Evolutionary conservation across 1,284 basidiomycete genomes (phyloP).

Genomic region (Phellopilus nigrolimitatus): DNA sequence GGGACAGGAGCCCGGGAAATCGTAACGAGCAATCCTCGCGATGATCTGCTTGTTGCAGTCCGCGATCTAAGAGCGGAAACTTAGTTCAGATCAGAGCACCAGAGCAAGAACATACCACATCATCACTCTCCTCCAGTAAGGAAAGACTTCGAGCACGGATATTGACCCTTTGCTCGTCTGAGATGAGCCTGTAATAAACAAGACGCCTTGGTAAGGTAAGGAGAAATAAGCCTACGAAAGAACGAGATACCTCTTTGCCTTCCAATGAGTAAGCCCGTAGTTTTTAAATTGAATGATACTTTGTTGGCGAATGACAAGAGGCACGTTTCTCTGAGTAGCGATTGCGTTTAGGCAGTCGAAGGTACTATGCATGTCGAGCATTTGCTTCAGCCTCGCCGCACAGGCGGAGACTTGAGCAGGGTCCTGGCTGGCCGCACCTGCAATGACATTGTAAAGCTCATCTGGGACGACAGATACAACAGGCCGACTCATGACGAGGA

Average conservation of each 20-base stretch:
- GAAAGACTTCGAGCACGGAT: slow-evolving; percentile 58
- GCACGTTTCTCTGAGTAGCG: slow-evolving; percentile 51
- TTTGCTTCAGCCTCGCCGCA: slow-evolving; percentile 55
- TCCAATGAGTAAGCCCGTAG: slow-evolving; percentile 60
- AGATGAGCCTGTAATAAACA: slow-evolving; percentile 47
- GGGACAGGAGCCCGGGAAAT: slow-evolving; percentile 67
- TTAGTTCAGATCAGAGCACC: slow-evolving; percentile 7
- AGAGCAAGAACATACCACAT: slow-evolving; percentile 42
- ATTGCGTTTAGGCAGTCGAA: slow-evolving; percentile 70
- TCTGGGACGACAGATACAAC: slow-evolving; percentile 45
- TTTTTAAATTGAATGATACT: slow-evolving; percentile 84
- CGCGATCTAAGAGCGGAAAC: slow-evolving; percentile 44
- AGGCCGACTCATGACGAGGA: slow-evolving; percentile 3
- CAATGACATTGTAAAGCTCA: slow-evolving; percentile 62
- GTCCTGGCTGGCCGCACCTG: slow-evolving; percentile 67
- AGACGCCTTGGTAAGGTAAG: slow-evolving; percentile 6
- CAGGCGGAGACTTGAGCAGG: slow-evolving; percentile 53
- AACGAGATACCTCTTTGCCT: slow-evolving; percentile 56
- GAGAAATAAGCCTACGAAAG: background rate
- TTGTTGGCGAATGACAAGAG: slow-evolving; percentile 64
- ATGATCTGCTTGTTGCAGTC: slow-evolving; percentile 68
- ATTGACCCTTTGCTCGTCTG: slow-evolving; percentile 53
- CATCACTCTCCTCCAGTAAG: slow-evolving; percentile 69
- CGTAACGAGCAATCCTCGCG: slow-evolving; percentile 64
- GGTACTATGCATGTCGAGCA: slow-evolving; percentile 62